A percentile compares a stretch with the other conserved stretches of the same genome.
These are phyloP conservation scores for Cystobasidium tubakii DNA, from an alignment of 768 basidiomycete species.

Conservation along the genomic window DNA sequence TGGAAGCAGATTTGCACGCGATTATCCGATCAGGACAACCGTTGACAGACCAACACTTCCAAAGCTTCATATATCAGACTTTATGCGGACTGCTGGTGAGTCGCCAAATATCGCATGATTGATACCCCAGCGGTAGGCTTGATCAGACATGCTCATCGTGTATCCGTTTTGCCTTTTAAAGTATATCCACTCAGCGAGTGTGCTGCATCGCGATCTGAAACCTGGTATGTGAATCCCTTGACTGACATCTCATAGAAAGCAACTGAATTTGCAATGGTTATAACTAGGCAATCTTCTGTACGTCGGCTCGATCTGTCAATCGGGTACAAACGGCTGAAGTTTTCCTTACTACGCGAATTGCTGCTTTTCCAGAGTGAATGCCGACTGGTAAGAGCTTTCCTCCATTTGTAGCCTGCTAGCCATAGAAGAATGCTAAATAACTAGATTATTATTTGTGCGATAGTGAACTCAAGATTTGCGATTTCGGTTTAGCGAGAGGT, in stretches of 20 bases:
- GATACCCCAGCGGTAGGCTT: neutral
- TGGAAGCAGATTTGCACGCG: slow-evolving; percentile 99
- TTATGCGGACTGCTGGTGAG: slow-evolving; percentile 86
- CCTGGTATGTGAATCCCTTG: slow-evolving; percentile 48
- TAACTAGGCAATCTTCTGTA: slow-evolving; percentile 22
- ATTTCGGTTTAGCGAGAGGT: slow-evolving; percentile 78
- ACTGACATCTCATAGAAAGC: slow-evolving; percentile 2
- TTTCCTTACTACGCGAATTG: neutral
- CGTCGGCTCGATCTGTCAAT: neutral
- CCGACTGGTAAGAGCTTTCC: slow-evolving; percentile 61
- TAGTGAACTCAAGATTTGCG: slow-evolving; percentile 87
- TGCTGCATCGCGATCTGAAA: slow-evolving; percentile 54
- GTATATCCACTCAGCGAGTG: slow-evolving; percentile 55
- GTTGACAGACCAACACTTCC: slow-evolving; percentile 53
- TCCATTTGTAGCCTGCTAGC: neutral
- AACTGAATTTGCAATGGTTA: slow-evolving; percentile 4
- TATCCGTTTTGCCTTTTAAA: too few species aligned
- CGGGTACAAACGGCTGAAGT: too few species aligned
- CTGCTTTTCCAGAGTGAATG: slow-evolving; percentile 66
- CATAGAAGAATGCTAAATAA: too few species aligned
- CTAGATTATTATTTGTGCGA: too few species aligned
- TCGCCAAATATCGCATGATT: too few species aligned
- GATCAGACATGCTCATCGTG: too few species aligned
- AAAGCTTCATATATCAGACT: slow-evolving; percentile 94
- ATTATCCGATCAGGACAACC: slow-evolving; percentile 59